phyloP scores from a whole-genome alignment of 2,329 filamentous ascomycete genomes.

The Sclerotinia minor region DNA sequence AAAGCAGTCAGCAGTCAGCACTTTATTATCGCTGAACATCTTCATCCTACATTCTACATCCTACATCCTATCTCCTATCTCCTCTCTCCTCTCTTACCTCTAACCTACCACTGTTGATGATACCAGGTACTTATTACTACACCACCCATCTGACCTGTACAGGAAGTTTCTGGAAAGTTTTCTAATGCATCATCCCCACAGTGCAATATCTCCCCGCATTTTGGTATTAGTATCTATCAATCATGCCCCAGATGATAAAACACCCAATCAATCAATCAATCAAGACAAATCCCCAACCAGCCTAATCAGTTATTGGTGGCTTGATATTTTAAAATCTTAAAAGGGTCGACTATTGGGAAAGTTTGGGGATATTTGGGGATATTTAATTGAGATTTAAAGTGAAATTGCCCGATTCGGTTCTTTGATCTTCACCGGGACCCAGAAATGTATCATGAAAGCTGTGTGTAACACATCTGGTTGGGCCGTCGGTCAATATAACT shows the following conservation, averaged over 20 bases:
- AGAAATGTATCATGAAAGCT: neutral
- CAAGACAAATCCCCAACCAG: too few relatives aligned
- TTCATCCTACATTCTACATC: too few relatives aligned
- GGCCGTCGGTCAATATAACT: slow-evolving; percentile 9
- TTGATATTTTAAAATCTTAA: neutral
- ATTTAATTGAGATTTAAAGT: neutral
- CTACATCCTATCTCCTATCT: neutral
- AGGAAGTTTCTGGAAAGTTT: too few relatives aligned
- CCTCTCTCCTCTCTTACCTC: neutral
- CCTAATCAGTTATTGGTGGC: neutral
- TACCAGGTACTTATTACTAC: neutral
- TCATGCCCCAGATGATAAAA: neutral
- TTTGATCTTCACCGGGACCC: too few relatives aligned
- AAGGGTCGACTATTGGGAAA: neutral
- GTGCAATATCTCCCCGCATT: neutral
- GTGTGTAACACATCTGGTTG: neutral
- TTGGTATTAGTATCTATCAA: neutral
- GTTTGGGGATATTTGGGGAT: too few relatives aligned
- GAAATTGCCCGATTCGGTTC: neutral
- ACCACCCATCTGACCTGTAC: too few relatives aligned
- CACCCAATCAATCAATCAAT: too few relatives aligned
- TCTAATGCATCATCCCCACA: too few relatives aligned
- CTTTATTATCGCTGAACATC: neutral
- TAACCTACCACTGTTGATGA: neutral
- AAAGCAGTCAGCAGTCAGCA: too few relatives aligned